Evolutionary conservation across 164 flowering plant genomes (phyloP), one percentile per base, ranked within the genome.

Genomic region (Berberis thunbergii): DNA sequence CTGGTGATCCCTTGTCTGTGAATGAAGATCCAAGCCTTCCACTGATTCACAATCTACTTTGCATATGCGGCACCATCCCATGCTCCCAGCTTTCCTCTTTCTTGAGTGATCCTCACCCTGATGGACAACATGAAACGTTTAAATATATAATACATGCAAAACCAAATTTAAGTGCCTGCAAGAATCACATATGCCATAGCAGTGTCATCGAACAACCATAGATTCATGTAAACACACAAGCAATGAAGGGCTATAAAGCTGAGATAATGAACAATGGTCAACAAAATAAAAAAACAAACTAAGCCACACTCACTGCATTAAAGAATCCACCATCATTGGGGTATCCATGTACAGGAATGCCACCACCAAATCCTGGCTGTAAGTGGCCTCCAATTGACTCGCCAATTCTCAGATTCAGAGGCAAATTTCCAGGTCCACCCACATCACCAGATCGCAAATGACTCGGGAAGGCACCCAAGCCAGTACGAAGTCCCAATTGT

Each of bases 21-120:
- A 85, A 85, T 95, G 99, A 64, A 82, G 43, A 41, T 95, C 99
- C 66, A 95, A 71, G 56, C 95, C 97, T 65, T 92, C 99, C 59
- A 91, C 92, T 38, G 97, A 80, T 68, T 84, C 89, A 79, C 99
- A 91, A 63, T 95, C 98, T 63, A 95, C 73, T 65, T 88, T 86
- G 78, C 99, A 95, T 48, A 95, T 89, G 39, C 97, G 87, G 73
- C 99, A 95, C 97, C 96, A 89, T 49, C 87, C 97, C 78, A 71
- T 80, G 73, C 79, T 78, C 43, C 79, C 66, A 48, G 74, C 67
- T 68, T 75, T 91, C 77, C 97, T 81, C 77, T 80, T 91, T 72
- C 96, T 89, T 44, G 75, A 62, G 60, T 72, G 79, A 69, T 86
- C 91, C 44, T 83, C 90, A 62, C 80, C 86, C 94, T 91, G 77